Evolutionary conservation across 83 land plant genomes (phyloP).

Genomic region (Diphasiastrum complanatum): DNA sequence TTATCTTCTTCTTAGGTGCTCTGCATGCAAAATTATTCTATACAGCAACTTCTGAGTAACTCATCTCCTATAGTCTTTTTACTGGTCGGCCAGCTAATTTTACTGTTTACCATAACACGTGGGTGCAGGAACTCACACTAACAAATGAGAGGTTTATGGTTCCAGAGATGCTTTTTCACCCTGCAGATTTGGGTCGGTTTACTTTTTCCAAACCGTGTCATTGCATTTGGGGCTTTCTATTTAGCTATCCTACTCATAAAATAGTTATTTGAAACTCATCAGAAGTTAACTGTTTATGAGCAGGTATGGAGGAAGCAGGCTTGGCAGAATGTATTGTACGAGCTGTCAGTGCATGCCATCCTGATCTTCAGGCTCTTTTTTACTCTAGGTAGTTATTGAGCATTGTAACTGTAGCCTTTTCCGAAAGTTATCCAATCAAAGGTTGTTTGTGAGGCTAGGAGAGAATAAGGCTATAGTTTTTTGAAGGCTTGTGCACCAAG

Average conservation of each 20-base stretch:
- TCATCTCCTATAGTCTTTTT: background rate
- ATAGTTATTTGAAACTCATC: background rate
- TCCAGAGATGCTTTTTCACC: constrained; percentile 98
- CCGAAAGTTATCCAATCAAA: too few species aligned
- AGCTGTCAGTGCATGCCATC: constrained; percentile 75
- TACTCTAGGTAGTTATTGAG: constrained; percentile 57
- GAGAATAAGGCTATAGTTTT: background rate
- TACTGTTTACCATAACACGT: too few species aligned
- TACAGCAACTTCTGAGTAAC: background rate
- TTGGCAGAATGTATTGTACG: constrained; percentile 94
- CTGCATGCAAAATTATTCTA: background rate
- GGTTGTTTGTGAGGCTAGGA: background rate
- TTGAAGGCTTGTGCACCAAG: background rate
- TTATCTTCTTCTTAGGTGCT: background rate
- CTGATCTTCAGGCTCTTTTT: constrained; percentile 84
- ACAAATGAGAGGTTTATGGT: constrained; percentile 97
- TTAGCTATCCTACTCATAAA: constrained; percentile 15
- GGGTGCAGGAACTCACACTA: constrained; percentile 68
- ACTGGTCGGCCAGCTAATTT: too few species aligned
- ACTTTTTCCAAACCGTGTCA: background rate
- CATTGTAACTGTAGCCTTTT: too few species aligned
- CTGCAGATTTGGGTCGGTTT: constrained; percentile 77
- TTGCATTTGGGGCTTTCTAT: background rate
- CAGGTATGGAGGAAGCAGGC: constrained; percentile 96
- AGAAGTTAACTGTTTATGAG: background rate